Conservation (phyloP, 2,329 filamentous ascomycete genomes). For the Decorospora gaudefroyi region DNA sequence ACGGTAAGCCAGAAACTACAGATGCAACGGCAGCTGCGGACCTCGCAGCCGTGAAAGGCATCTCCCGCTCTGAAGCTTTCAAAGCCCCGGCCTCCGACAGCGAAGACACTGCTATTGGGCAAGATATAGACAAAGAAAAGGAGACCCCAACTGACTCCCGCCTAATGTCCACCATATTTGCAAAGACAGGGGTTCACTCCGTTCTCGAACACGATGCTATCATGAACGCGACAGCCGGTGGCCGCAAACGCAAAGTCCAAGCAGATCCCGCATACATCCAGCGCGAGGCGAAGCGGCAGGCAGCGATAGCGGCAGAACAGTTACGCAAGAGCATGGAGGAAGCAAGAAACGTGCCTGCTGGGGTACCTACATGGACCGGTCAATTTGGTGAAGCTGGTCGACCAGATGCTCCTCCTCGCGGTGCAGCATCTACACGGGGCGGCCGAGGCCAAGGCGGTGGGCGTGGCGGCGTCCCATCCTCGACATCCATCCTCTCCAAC, state of each 20-base stretch:
- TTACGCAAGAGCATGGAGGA: conserved; percentile 73
- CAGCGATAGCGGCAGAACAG: conserved; percentile 74
- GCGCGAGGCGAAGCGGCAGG: conserved; percentile 78
- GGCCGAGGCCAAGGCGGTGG: conserved; percentile 38
- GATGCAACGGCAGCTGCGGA: conserved; percentile 34
- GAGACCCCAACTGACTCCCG: conserved; percentile 56
- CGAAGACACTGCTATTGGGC: conserved; percentile 26
- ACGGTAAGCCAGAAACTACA: conserved; percentile 29
- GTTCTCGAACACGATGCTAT: conserved; percentile 93
- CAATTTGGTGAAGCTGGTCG: conserved; percentile 77
- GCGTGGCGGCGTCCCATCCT: conserved; percentile 51
- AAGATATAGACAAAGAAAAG: conserved; percentile 19
- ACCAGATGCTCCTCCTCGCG: conserved; percentile 48
- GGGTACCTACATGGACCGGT: conserved; percentile 93
- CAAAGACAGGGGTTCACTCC: conserved; percentile 82
- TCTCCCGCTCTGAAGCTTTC: conserved; percentile 53
- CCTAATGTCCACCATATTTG: conserved; percentile 87
- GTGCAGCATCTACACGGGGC: conserved; percentile 50
- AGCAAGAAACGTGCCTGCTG: conserved; percentile 73
- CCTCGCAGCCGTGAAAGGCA: conserved; percentile 48
- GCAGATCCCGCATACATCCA: conserved; percentile 80
- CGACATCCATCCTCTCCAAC: conserved; percentile 51
- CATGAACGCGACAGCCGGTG: conserved; percentile 57
- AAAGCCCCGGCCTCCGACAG: conserved; percentile 35
- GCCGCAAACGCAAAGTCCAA: conserved; percentile 64